Base-by-base conservation (phyloP, 345 rosid species). In the Bretschneidera sinensis region DNA sequence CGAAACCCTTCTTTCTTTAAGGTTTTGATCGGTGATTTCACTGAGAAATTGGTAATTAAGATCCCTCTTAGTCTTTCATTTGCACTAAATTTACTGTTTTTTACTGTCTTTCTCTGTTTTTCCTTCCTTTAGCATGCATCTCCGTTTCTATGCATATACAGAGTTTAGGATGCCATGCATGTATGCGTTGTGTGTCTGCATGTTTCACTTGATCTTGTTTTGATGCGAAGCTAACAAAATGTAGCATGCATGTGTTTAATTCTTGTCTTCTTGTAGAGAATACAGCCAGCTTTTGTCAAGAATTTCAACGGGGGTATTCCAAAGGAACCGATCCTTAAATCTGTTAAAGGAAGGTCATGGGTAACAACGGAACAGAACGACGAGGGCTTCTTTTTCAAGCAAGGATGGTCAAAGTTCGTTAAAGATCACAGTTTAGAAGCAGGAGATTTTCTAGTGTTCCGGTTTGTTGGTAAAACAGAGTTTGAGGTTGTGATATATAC, bases 1-100 rank as follows among this genome's bases (percentile, higher is more conserved):
- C 21, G 19, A 14, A 20, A 2, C 6, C 19, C 50, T 28, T 48
- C 54, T 0, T 60, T 60, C 45, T 25, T 60, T 54, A 60, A 60
- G 64, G 22, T 60, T 28, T 49, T 60, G 28, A 17, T 60, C 6
- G 43, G 43, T 48, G 64, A 60, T 13, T 60, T 48, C 43, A 6
- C 6, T 10, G 4, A 25, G 9, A 35, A 62, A 51, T 7, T 62
- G 9, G 57, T 52, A 51, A 21, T 47, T n/a, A n/a, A n/a, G n/a
- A n/a, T n/a, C n/a, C n/a, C n/a, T n/a, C n/a, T n/a, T n/a, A n/a
- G n/a, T n/a, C n/a, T n/a, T n/a, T n/a, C n/a, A n/a, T n/a, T n/a
- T n/a, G n/a, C n/a, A n/a, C n/a, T n/a, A n/a, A n/a, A n/a, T n/a
- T n/a, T n/a, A n/a, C n/a, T n/a, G n/a, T n/a, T n/a, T n/a, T n/a